phyloP scores from a whole-genome alignment of 495 filamentous ascomycete species.

The Trichoderma virens region DNA sequence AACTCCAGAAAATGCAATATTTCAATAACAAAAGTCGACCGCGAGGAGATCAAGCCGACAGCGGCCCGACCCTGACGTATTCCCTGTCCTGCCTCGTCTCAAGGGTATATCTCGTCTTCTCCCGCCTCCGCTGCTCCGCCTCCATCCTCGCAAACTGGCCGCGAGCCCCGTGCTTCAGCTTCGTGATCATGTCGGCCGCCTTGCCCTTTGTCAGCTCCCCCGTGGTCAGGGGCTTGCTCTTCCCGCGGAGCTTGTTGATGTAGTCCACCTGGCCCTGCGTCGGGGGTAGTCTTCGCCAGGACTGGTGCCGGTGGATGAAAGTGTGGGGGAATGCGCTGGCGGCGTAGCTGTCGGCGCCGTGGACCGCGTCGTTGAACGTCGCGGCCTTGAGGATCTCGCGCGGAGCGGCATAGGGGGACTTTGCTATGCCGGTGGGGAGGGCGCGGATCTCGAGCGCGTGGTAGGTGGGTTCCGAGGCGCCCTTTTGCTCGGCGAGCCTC shows the following conservation, averaged over 20 bases:
- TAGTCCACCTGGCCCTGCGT: conserved; percentile 61
- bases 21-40: not conserved
- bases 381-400: conserved; percentile 51
- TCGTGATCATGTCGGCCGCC: conserved; percentile 89
- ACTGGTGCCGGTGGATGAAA: conserved; percentile 49
- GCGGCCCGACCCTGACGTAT: conserved; percentile 59
- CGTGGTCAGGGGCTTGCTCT: conserved; percentile 45
- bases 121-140: conserved; percentile 38
- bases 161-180: conserved; percentile 73
- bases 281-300: conserved; percentile 63
- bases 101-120: conserved; percentile 32
- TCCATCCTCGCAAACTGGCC: conserved; percentile 53
- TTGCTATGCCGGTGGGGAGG: conserved; percentile 28
- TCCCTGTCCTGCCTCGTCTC: conserved; percentile 38
- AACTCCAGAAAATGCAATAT: not conserved
- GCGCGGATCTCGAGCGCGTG: conserved; percentile 31
- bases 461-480: conserved; percentile 16
- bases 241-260: conserved; percentile 57
- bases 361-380: conserved; percentile 64
- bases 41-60: conserved; percentile 22
- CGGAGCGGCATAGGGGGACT: conserved; percentile 56
- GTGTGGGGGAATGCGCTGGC: conserved; percentile 47
- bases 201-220: conserved; percentile 65
- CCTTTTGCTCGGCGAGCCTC: conserved; percentile 21
- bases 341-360: conserved; percentile 77